These are phyloP conservation scores for Lactarius sp. DNA, from an alignment of 768 basidiomycete genomes.

Conservation along the genomic window DNA sequence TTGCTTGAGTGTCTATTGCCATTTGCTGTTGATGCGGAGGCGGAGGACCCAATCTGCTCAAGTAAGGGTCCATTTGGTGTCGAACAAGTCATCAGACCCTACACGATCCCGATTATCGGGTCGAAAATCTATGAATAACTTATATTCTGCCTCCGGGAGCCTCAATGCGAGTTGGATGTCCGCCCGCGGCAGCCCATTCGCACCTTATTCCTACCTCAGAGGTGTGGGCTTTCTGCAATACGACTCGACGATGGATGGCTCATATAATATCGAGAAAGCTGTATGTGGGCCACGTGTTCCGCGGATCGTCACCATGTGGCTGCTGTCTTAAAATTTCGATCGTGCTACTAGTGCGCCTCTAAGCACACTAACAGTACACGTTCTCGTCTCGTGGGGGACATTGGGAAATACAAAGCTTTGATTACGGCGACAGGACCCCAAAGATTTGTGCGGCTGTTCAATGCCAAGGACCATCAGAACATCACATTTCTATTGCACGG, in stretches of 20 bases:
- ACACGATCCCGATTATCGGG: background rate
- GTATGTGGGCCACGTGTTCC: background rate
- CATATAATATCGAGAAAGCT: background rate
- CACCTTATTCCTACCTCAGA: no score
- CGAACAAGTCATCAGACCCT: background rate
- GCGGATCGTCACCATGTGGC: background rate
- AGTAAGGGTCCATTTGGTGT: background rate
- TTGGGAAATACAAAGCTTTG: background rate
- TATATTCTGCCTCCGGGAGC: background rate
- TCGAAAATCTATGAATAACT: background rate
- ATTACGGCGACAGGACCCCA: slow-evolving; percentile 17
- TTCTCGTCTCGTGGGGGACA: background rate
- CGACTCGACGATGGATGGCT: background rate
- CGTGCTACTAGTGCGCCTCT: background rate
- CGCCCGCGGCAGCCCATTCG: background rate
- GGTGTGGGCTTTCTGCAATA: background rate
- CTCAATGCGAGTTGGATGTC: background rate
- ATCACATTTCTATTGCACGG: background rate
- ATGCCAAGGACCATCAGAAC: background rate
- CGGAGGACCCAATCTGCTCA: background rate
- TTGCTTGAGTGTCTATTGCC: slow-evolving; percentile 10
- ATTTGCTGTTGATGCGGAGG: slow-evolving; percentile 10
- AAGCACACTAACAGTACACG: background rate
- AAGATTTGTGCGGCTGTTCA: background rate
- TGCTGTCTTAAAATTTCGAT: background rate